Evolutionary conservation across 352 stramenopile species (phyloP).

Genomic region (Chrysophaeum taylorii): DNA sequence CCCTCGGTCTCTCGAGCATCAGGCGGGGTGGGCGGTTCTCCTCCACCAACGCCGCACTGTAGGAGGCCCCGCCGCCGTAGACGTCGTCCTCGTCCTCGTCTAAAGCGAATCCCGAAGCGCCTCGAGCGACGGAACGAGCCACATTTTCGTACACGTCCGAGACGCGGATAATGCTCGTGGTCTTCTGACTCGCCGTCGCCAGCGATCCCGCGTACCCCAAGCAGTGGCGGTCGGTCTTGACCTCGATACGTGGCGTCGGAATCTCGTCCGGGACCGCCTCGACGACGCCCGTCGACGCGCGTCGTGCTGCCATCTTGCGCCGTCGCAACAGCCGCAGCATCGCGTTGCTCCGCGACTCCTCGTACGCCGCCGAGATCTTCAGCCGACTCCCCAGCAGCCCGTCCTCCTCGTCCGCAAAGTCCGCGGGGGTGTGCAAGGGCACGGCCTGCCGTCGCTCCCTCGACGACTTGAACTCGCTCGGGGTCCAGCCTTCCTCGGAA

Average conservation of each 20-base stretch:
- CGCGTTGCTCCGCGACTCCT: background rate
- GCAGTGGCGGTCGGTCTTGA: background rate
- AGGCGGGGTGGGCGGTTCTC: background rate
- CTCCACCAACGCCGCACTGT: background rate
- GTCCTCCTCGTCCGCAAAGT: slow-evolving; percentile 73
- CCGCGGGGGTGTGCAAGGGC: slow-evolving; percentile 48
- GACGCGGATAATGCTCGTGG: background rate
- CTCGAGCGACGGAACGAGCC: background rate
- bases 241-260: background rate
- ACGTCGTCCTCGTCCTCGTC: slow-evolving; percentile 10
- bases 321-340: background rate
- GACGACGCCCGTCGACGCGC: background rate
- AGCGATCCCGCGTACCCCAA: background rate
- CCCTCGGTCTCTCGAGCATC: background rate
- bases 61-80: background rate
- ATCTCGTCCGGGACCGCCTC: background rate
- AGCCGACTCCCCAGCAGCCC: slow-evolving; percentile 53
- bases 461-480: slow-evolving; percentile 53
- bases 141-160: background rate
- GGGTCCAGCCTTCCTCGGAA: slow-evolving; percentile 69
- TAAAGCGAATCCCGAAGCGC: background rate
- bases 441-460: slow-evolving; percentile 25
- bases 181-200: background rate
- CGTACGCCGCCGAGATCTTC: background rate
- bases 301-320: background rate